Conservation (phyloP, 257 asterid species). For the Verbascum thapsus region DNA sequence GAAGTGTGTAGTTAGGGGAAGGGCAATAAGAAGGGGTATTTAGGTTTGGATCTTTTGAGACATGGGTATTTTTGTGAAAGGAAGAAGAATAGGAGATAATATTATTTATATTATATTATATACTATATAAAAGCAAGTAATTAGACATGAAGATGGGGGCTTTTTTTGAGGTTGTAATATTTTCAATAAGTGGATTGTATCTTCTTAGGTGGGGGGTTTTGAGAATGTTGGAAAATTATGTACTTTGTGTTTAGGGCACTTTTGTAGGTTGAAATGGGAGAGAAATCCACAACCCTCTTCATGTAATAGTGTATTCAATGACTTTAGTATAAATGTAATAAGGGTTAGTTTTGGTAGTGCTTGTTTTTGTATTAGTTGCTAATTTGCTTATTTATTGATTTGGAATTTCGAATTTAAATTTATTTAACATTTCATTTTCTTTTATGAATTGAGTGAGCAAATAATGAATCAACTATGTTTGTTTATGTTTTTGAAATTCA, state of each 20-base stretch:
- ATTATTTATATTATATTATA: background rate
- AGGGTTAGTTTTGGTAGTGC: constrained; percentile 27
- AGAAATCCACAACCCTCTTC: constrained; percentile 27
- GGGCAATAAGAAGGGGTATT: constrained; percentile 26
- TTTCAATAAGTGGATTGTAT: constrained; percentile 32
- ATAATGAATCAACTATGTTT: too few species aligned
- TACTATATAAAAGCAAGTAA: constrained; percentile 25
- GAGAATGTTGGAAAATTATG: background rate
- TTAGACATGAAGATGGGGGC: constrained; percentile 9
- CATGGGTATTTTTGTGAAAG: constrained; percentile 23
- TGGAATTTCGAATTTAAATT: too few species aligned
- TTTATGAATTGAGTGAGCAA: too few species aligned
- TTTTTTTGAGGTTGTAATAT: constrained; percentile 29
- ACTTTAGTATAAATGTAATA: constrained; percentile 35
- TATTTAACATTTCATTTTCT: too few species aligned
- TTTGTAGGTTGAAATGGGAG: constrained; percentile 25
- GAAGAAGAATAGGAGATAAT: constrained; percentile 11
- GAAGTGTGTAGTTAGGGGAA: constrained; percentile 36
- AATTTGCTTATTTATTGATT: constrained; percentile 12
- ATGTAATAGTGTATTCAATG: constrained; percentile 30
- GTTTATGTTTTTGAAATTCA: too few species aligned
- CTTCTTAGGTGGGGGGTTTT: constrained; percentile 11
- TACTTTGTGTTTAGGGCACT: constrained; percentile 12
- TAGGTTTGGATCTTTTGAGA: constrained; percentile 18
- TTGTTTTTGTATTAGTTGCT: constrained; percentile 23